Evolutionary conservation across 2,329 filamentous ascomycete species (phyloP).

Genomic region (Orbilia javanica): DNA sequence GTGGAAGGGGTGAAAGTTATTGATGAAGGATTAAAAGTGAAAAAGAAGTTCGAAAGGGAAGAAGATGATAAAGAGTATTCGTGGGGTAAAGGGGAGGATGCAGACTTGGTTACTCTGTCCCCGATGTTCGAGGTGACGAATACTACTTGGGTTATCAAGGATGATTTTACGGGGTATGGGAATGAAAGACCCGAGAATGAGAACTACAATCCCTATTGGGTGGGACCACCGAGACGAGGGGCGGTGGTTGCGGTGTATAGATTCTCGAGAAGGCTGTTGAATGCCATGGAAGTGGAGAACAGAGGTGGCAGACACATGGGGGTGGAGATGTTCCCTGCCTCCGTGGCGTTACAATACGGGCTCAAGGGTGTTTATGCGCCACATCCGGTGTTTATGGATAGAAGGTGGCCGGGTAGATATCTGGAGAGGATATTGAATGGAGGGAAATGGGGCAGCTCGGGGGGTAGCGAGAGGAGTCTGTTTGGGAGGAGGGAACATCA

Average conservation of each 20-base stretch:
- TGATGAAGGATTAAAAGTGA: conserved; percentile 80
- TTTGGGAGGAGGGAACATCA: conserved; percentile 91
- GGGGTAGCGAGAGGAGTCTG: conserved; percentile 78
- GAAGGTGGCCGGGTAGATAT: conserved; percentile 84
- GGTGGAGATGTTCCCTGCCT: conserved; percentile 95
- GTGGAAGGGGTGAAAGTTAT: conserved; percentile 71
- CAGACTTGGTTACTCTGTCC: conserved; percentile 90
- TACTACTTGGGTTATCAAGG: conserved; percentile 83
- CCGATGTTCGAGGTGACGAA: conserved; percentile 90
- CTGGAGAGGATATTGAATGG: conserved; percentile 84
- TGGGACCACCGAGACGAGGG: conserved; percentile 78
- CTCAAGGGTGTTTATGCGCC: conserved; percentile 92
- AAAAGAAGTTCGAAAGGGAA: conserved; percentile 77
- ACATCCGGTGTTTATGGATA: conserved; percentile 88
- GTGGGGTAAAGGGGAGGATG: conserved; percentile 91
- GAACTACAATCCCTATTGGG: conserved; percentile 69
- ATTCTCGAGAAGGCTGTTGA: conserved; percentile 82
- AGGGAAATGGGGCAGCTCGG: conserved; percentile 78
- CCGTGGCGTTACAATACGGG: conserved; percentile 87
- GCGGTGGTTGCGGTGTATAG: conserved; percentile 90
- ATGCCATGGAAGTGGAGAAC: conserved; percentile 92
- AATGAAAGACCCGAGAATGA: conserved; percentile 24
- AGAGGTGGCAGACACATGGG: conserved; percentile 89
- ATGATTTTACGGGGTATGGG: conserved; percentile 83
- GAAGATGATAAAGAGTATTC: conserved; percentile 80